phyloP scores from a whole-genome alignment of 2,329 filamentous ascomycete genomes.

The Pseudohalonectria lignicola region DNA sequence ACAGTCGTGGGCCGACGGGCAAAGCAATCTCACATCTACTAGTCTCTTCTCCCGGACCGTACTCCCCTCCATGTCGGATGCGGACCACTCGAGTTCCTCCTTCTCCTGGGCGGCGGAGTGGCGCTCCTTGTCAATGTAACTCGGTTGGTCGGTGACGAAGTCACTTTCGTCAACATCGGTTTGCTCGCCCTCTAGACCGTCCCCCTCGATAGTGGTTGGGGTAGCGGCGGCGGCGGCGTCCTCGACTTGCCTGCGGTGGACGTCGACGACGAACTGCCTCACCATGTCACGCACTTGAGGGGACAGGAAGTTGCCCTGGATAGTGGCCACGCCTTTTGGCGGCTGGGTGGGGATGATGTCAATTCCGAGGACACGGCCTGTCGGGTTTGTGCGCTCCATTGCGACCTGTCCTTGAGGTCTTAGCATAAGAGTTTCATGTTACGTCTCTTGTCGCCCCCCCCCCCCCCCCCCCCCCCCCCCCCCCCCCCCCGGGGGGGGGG shows the following conservation, averaged over 20 bases:
- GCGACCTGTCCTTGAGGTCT: slow-evolving; percentile 53
- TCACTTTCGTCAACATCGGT: no score
- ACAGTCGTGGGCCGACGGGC: no score
- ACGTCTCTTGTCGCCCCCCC: background rate
- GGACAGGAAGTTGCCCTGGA: slow-evolving; percentile 88
- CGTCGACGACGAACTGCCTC: slow-evolving; percentile 56
- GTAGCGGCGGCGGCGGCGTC: no score
- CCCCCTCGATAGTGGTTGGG: no score
- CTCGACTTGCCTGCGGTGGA: slow-evolving; percentile 27
- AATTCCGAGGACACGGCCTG: slow-evolving; percentile 77
- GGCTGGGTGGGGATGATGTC: slow-evolving; percentile 90
- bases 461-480: no score
- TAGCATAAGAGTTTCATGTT: no score
- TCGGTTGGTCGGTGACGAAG: slow-evolving; percentile 30
- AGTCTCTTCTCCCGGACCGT: slow-evolving; percentile 31
- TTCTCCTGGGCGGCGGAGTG: slow-evolving; percentile 19
- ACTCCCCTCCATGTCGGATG: no score
- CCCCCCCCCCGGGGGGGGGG: no score
- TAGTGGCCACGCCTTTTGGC: slow-evolving; percentile 80
- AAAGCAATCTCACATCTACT: no score
- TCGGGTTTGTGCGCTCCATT: slow-evolving; percentile 61
- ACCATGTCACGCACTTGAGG: slow-evolving; percentile 64
- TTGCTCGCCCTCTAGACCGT: no score
- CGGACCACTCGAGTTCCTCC: slow-evolving; percentile 16
- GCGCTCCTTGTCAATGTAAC: slow-evolving; percentile 58